Evolutionary conservation across 1,284 basidiomycete species (phyloP).

Genomic region (Pterulicium gracile): DNA sequence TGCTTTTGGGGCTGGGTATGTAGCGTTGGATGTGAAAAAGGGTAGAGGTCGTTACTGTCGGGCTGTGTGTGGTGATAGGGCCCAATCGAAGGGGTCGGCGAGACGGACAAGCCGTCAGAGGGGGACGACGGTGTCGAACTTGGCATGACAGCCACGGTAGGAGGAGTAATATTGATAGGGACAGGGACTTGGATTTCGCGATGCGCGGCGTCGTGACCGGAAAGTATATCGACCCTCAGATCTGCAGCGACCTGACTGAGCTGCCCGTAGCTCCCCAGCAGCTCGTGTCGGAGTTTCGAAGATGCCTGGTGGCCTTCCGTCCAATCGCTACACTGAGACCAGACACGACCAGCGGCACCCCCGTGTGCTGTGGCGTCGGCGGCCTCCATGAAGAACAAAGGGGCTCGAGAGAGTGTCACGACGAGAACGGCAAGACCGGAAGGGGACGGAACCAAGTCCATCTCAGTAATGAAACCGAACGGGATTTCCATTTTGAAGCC

Average conservation of each 20-base stretch:
- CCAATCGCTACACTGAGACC: slow-evolving; percentile 67
- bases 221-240: slow-evolving; percentile 27
- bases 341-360: slow-evolving; percentile 30
- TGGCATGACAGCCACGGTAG: slow-evolving; percentile 20
- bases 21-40: no score
- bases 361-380: slow-evolving; percentile 19
- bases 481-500: slow-evolving; percentile 80
- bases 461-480: slow-evolving; percentile 47
- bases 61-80: background rate
- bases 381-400: slow-evolving; percentile 55
- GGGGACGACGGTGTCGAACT: background rate
- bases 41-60: background rate
- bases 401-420: slow-evolving; percentile 54
- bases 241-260: slow-evolving; percentile 46
- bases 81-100: background rate
- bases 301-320: slow-evolving; percentile 67
- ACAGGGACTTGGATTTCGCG: slow-evolving; percentile 17
- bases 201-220: slow-evolving; percentile 24
- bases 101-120: background rate
- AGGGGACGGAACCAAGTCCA: slow-evolving; percentile 43
- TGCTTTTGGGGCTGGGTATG: no score
- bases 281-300: slow-evolving; percentile 50
- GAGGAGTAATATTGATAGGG: slow-evolving; percentile 29
- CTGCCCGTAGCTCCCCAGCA: slow-evolving; percentile 54
- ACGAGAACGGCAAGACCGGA: slow-evolving; percentile 48